Base-by-base conservation (phyloP, 441 rosid species). In the Jatropha podagrica region DNA sequence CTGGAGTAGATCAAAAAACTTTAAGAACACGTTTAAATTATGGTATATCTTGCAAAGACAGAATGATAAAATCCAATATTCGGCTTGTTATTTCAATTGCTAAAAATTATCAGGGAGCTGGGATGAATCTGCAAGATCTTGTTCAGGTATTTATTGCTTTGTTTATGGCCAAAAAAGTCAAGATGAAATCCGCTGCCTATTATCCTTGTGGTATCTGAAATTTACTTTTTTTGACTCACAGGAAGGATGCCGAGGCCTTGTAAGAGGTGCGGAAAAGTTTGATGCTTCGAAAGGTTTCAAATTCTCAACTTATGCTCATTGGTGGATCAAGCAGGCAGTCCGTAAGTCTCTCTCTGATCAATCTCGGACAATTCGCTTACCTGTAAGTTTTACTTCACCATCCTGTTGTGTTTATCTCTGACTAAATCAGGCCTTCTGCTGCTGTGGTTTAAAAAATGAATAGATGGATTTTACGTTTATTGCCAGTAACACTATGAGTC, bases 281-380 rank as follows among this genome's bases (percentile, higher is more conserved):
- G 98, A 95, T 84, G 94, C 95, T 71, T 87, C 97, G 42, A 93
- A 88, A 79, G 99, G 99, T 80, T 95, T 92, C 80, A 95, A 91
- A 81, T 93, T 95, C 76, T 95, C 99, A 60, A 95, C 97, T 20
- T 95, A 95, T 80, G 99, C 93, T 11, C 97, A 95, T 75, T 95
- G 98, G 98, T 95, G 99, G 99, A 92, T 93, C 74, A 95, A 88
- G 73, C 99, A 95, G 83, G 93, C 98, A 17, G 89, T 95, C 61
- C 80, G 96, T 72, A 95, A 86, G 83, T 87, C 92, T 77, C 98
- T 95, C 26, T 88, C 96, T 32, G 94, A 92, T 77, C 95, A 89
- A 73, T 90, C 98, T 14, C 86, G 98, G 83, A 88, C 90, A 79
- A 90, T 95, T 63, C 90, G 98, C 71, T 77, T 95, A 81, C 99